phyloP scores from a whole-genome alignment of 441 rosid genomes.

The Arabidopsis lyrata region DNA sequence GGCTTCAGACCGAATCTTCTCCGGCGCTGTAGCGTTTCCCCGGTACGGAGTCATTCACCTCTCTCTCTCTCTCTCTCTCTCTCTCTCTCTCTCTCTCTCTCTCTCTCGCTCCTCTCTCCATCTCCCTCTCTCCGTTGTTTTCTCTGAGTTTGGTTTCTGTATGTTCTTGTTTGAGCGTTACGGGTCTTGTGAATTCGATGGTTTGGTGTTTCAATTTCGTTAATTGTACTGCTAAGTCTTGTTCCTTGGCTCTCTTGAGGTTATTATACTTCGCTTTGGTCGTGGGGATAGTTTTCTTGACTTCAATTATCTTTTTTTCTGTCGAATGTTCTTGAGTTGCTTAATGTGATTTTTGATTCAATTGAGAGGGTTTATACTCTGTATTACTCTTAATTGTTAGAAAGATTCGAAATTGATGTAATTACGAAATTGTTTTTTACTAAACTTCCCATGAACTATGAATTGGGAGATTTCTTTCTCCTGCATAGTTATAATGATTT shows the following conservation, averaged over 20 bases:
- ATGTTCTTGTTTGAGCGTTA: not conserved
- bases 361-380: not conserved
- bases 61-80: not conserved
- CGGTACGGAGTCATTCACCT: conserved; percentile 36
- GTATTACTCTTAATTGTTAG: not conserved
- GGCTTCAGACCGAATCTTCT: conserved; percentile 3
- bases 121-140: not conserved
- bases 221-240: not conserved
- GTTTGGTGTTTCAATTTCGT: conserved; percentile 3
- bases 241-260: not conserved
- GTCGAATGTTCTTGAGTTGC: not conserved
- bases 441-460: not conserved
- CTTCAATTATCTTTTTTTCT: not conserved
- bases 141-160: conserved; percentile 5
- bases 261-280: too few species aligned
- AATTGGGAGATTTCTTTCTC: not conserved
- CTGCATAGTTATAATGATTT: not conserved
- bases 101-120: not conserved
- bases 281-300: too few species aligned
- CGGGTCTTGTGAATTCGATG: conserved; percentile 4
- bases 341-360: not conserved
- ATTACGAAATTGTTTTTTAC: not conserved
- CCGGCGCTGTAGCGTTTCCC: conserved; percentile 9
- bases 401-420: not conserved
- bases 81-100: not conserved